Evolutionary conservation across 2,329 filamentous ascomycete species (phyloP).

Genomic region (Sporothrix euskadiensis): DNA sequence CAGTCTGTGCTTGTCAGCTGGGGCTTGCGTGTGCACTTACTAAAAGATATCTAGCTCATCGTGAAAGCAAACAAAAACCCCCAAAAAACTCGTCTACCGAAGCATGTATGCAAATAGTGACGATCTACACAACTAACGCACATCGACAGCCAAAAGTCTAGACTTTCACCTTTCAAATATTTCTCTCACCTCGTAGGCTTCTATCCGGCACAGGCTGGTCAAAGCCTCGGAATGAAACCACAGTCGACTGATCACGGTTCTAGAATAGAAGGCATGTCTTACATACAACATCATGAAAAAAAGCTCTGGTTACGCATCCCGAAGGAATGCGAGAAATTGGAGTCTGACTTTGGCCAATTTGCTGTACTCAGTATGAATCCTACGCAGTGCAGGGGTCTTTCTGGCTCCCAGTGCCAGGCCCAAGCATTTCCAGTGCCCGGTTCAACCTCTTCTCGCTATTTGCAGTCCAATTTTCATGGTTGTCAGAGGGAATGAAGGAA

Average conservation of each 20-base stretch:
- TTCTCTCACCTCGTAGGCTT: not conserved
- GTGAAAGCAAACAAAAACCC: not conserved
- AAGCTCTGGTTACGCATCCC: conserved; percentile 7
- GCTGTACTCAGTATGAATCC: conserved; percentile 7
- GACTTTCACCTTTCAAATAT: not conserved
- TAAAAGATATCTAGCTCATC: not conserved
- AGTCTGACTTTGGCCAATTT: conserved; percentile 15
- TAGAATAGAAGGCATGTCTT: not conserved
- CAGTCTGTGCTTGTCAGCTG: not conserved
- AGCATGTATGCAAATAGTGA: not conserved
- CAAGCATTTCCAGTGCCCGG: not conserved
- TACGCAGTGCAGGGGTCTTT: conserved; percentile 7
- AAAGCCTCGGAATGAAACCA: conserved; percentile 11
- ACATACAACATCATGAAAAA: not conserved
- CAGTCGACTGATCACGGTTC: not conserved
- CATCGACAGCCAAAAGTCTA: not conserved
- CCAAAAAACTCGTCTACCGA: not conserved
- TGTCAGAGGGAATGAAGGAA: not conserved
- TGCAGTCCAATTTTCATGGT: not conserved
- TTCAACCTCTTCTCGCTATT: not conserved
- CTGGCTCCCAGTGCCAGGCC: not conserved
- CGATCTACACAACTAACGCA: not conserved
- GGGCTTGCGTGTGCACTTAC: not conserved
- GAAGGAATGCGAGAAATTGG: conserved; percentile 17
- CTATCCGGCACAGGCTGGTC: not conserved